These are phyloP conservation scores for Chernovozyma sophiae-reginae DNA, from an alignment of 1,139 yeast species.

Conservation along the genomic window DNA sequence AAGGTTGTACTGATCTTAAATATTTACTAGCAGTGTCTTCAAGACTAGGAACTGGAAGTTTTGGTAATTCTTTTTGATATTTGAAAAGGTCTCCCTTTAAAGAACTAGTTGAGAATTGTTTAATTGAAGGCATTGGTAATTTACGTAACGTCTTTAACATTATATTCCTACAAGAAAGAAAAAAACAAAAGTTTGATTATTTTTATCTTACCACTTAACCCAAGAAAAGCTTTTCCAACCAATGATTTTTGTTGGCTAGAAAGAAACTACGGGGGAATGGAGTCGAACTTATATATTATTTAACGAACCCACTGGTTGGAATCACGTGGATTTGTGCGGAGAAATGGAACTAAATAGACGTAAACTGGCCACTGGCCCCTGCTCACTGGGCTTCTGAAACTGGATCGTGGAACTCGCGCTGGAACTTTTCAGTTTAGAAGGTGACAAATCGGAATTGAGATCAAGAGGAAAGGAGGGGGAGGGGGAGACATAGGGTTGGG, in stretches of 20 bases:
- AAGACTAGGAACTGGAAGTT: constrained; percentile 83
- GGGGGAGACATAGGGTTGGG: no score
- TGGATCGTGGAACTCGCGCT: no score
- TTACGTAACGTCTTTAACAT: constrained; percentile 1
- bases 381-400: no score
- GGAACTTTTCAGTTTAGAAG: no score
- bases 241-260: no score
- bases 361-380: no score
- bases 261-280: constrained; percentile 1
- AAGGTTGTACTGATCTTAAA: constrained; percentile 70
- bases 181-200: no score
- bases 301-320: no score
- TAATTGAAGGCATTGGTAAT: constrained; percentile 9
- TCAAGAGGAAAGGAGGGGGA: no score
- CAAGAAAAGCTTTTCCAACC: not conserved
- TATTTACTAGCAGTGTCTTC: constrained; percentile 69
- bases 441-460: no score
- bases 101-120: constrained; percentile 30
- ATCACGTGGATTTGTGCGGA: constrained; percentile 1
- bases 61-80: constrained; percentile 72
- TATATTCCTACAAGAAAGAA: constrained; percentile 1
- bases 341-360: constrained; percentile 1
- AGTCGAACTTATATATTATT: no score
- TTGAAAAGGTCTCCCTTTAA: constrained; percentile 67
- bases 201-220: not conserved